phyloP scores from a whole-genome alignment of 352 stramenopile species.

The Globisporangium solare region DNA sequence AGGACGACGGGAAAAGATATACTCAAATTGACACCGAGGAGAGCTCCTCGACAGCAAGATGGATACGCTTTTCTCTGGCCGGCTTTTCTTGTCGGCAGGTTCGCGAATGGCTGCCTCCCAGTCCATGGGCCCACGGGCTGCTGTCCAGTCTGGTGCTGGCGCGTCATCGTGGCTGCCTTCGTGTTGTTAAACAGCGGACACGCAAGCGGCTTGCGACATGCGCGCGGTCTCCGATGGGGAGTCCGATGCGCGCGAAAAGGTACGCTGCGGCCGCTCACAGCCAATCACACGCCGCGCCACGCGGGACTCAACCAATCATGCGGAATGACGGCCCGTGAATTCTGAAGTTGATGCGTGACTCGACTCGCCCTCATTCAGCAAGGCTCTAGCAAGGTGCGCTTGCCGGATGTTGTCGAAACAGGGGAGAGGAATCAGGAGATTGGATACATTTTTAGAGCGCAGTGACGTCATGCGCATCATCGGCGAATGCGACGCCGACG shows the following conservation, averaged over 20 bases:
- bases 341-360: constrained; percentile 1
- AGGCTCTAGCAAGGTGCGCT: background rate
- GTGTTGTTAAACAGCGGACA: constrained; percentile 10
- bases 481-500: background rate
- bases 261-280: background rate
- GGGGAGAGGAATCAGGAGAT: background rate
- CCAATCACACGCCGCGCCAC: background rate
- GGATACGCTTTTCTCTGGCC: background rate
- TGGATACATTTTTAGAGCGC: background rate
- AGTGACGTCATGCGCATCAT: constrained; percentile 6
- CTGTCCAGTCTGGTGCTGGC: constrained; percentile 2
- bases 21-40: background rate
- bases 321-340: background rate
- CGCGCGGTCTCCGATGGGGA: too few relatives aligned
- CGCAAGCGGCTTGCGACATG: background rate
- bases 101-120: constrained; percentile 4
- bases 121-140: background rate
- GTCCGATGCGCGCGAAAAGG: constrained; percentile 11
- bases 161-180: background rate
- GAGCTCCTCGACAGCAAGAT: background rate
- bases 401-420: background rate
- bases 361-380: background rate
- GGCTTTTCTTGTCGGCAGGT: constrained; percentile 8
- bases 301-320: background rate
- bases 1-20: background rate